Evolutionary conservation across 352 stramenopile genomes (phyloP), one percentile per base, ranked within the genome.

Genomic region (Phytopythium vexans): DNA sequence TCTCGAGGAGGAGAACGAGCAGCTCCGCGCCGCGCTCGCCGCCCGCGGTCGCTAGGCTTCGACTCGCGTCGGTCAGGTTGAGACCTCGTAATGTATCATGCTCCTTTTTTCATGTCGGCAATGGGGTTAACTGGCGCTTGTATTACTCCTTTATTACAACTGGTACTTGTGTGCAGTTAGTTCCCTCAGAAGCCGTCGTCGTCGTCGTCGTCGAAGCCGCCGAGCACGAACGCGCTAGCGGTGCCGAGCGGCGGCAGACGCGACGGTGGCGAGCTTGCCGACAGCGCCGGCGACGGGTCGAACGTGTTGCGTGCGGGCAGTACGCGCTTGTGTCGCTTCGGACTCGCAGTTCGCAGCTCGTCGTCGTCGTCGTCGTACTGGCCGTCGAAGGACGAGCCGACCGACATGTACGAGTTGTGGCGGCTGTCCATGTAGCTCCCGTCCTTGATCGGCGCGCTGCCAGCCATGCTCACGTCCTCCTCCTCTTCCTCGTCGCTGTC

Each of bases 1-100:
- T 9, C 65, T 94, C 11, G 84, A 94, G 55, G 84, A 94, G n/a
- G 84, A 94, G 58, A 94, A 94, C 50, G 76, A 89, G 50, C 72
- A 82, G 55, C 68, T 94, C 6, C 74, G 74, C 7, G 61, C 42
- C 3, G 39, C 52, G 27, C 56, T 74, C 10, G 66, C 57, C 5
- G 39, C 52, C 3, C 36, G 36, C 11, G 32, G 32, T 27, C 48
- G 48, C 48, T 54, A 38, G n/a, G 48, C 47, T 36, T 6, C 27
- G 21, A 4, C 8, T n/a, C 41, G 9, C 32, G 41, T 31, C 9
- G 8, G 9, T 27, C 16, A 31, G n/a, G 9, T 35, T 31, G 41
- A 16, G 16, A 27, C 15, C 0, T 16, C 14, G 27, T 9, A 9
- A 27, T 27, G 21, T 27, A 27, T 27, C 21, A 27, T 27, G 21